Percentiles rank a stretch among this genome's conserved stretches.
Conservation (phyloP, 2,329 filamentous ascomycete species). For the Coleophoma eucalyptorum region DNA sequence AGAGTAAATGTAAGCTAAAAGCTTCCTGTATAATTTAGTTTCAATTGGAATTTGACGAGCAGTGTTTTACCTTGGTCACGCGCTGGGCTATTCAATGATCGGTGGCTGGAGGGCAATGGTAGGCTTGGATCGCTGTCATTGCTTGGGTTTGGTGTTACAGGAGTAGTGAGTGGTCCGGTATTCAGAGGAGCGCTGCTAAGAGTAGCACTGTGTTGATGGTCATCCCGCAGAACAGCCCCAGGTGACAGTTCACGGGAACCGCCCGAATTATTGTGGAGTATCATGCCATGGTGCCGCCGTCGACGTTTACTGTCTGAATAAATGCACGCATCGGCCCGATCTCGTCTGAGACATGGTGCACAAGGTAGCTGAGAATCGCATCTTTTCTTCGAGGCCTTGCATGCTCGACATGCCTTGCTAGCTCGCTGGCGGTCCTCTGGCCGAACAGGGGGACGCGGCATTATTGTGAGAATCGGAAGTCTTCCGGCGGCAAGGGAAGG, state of each 20-base stretch:
- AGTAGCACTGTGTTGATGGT: no score
- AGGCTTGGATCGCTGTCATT: no score
- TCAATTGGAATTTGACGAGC: not conserved
- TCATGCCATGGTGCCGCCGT: not conserved
- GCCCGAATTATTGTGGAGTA: not conserved
- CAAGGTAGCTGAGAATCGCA: conserved; percentile 3
- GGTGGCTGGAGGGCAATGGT: no score
- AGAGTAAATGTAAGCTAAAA: not conserved
- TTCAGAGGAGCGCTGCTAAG: no score
- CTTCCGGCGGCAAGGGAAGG: no score
- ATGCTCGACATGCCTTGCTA: not conserved
- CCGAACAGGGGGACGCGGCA: conserved; percentile 2
- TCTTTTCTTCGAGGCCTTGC: conserved; percentile 3
- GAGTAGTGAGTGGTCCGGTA: no score
- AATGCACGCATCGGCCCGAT: conserved; percentile 1
- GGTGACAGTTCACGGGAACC: not conserved
- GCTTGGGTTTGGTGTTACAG: no score
- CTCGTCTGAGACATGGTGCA: conserved; percentile 1
- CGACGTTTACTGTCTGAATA: not conserved
- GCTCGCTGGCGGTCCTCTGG: conserved; percentile 4
- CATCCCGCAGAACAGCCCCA: no score
- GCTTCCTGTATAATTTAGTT: not conserved
- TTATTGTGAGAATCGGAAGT: no score
- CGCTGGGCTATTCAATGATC: no score
- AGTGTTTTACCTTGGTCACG: no score